phyloP scores from a whole-genome alignment of 2,329 filamentous ascomycete species.

The Furcasterigmium furcatum region DNA sequence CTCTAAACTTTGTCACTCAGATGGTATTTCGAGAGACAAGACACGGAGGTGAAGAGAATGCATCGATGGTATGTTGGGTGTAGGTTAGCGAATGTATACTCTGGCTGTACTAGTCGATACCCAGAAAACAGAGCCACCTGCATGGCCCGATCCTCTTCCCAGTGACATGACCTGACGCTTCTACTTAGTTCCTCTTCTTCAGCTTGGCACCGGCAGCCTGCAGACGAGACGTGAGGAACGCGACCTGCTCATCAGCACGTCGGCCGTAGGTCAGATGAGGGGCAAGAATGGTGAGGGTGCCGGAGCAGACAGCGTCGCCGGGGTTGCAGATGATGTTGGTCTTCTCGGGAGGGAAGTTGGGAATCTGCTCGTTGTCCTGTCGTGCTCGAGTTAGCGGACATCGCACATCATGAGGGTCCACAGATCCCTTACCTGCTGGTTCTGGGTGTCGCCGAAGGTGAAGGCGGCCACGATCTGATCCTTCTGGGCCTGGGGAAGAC shows the following conservation, averaged over 20 bases:
- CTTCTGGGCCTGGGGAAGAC: conserved; percentile 16
- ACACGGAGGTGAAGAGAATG: too few relatives aligned
- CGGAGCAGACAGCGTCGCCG: conserved; percentile 32
- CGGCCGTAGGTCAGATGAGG: conserved; percentile 32
- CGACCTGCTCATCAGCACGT: conserved; percentile 23
- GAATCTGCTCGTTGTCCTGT: conserved; percentile 30
- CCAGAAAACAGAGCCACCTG: too few relatives aligned
- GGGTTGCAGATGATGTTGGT: conserved; percentile 37
- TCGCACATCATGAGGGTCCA: too few relatives aligned
- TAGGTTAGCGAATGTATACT: too few relatives aligned
- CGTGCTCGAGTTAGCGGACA: not conserved
- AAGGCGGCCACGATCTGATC: conserved; percentile 19
- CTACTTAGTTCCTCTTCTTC: conserved; percentile 6
- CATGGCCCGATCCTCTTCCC: too few relatives aligned
- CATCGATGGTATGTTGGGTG: too few relatives aligned
- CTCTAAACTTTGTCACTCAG: not conserved
- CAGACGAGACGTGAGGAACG: conserved; percentile 20
- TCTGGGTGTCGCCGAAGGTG: conserved; percentile 22
- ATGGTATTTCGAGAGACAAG: too few relatives aligned
- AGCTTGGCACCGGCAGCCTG: conserved; percentile 10
- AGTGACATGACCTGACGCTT: too few relatives aligned
- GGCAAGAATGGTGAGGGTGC: conserved; percentile 27
- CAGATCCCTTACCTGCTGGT: conserved; percentile 6
- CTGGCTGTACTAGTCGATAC: too few relatives aligned
- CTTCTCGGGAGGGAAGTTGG: conserved; percentile 27